Evolutionary conservation across 495 filamentous ascomycete species (phyloP).

Genomic region (Penicillium lividum): DNA sequence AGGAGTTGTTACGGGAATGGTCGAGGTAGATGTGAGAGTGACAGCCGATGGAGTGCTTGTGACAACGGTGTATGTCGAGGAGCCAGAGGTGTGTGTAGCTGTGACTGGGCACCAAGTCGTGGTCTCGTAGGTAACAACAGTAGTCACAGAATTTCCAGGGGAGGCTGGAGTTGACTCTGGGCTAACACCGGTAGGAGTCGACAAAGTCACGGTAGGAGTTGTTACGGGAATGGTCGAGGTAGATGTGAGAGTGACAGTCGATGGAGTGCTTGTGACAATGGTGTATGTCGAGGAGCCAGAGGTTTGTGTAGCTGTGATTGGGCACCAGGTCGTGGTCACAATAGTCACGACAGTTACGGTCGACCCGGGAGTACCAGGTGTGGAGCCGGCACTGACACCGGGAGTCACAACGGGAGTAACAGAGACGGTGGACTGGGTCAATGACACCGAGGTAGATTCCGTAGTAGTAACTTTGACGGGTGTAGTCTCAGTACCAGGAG

Average conservation of each 20-base stretch:
- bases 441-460: background rate
- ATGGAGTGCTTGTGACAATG: constrained; percentile 12
- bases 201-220: background rate
- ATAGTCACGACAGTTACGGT: constrained; percentile 42
- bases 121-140: constrained; percentile 24
- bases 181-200: constrained; percentile 1
- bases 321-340: constrained; percentile 51
- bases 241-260: constrained; percentile 31
- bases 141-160: background rate
- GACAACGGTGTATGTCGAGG: constrained; percentile 32
- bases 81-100: constrained; percentile 33
- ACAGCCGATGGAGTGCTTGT: constrained; percentile 42
- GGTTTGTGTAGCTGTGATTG: constrained; percentile 39
- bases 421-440: background rate
- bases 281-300: constrained; percentile 10
- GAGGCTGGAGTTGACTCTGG: background rate
- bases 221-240: background rate
- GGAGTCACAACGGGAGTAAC: background rate
- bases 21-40: constrained; percentile 39
- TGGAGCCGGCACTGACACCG: background rate
- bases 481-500: background rate
- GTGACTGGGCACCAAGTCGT: constrained; percentile 45
- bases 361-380: constrained; percentile 18
- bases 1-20: constrained; percentile 16
- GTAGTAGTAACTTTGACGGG: background rate